Evolutionary conservation across 176 grass and related monocot species (phyloP).

Genomic region (Oryza meridionalis): DNA sequence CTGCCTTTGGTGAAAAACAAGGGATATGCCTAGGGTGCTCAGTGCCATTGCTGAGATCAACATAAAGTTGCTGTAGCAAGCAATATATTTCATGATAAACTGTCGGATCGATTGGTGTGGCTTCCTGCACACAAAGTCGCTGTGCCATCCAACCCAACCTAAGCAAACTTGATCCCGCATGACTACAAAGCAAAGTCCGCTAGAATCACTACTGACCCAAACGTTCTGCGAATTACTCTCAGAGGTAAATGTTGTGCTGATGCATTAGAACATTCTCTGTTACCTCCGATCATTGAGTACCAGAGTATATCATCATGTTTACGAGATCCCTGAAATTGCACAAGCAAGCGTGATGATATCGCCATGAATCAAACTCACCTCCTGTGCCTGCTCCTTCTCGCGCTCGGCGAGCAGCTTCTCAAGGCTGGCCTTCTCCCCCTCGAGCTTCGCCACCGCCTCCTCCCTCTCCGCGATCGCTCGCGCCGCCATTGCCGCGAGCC

Average conservation of each 20-base stretch:
- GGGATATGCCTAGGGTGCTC: not conserved
- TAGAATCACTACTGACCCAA: not conserved
- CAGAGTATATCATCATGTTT: not conserved
- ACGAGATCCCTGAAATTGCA: not conserved
- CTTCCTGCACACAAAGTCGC: not conserved
- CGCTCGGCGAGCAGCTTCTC: slow-evolving; percentile 85
- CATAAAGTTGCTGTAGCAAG: slow-evolving; percentile 25
- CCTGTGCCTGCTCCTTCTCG: slow-evolving; percentile 87
- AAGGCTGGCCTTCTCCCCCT: slow-evolving; percentile 70
- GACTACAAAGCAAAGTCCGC: not conserved
- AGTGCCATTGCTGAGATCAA: not conserved
- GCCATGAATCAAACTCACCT: slow-evolving; percentile 48
- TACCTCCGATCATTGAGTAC: not conserved
- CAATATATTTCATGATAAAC: slow-evolving; percentile 5
- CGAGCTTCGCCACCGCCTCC: slow-evolving; percentile 61
- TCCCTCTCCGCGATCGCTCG: slow-evolving; percentile 80
- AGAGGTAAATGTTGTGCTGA: not conserved
- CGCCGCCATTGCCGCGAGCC: slow-evolving; percentile 57
- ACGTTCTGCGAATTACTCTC: not conserved
- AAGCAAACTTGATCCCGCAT: not conserved
- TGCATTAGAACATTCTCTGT: not conserved
- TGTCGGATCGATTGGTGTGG: not conserved
- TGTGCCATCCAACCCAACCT: not conserved
- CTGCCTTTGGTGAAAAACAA: not conserved
- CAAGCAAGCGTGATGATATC: not conserved